Evolutionary conservation across 177 flowering plant genomes (phyloP).

Genomic region (Telopea speciosissima): DNA sequence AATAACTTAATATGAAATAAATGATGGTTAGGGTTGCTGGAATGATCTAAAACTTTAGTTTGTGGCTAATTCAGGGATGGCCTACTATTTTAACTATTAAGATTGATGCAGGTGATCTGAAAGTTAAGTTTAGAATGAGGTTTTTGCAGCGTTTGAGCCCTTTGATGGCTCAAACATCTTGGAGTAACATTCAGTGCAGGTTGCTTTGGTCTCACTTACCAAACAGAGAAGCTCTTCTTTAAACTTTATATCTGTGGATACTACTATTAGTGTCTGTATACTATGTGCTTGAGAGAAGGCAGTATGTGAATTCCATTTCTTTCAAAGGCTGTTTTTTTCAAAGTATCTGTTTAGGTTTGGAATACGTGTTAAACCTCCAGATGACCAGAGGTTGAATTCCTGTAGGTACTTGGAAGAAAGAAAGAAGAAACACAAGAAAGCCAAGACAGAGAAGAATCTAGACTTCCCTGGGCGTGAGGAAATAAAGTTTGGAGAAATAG

Average conservation of each 20-base stretch:
- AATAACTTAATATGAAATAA: too few species aligned
- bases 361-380: not conserved
- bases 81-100: not conserved
- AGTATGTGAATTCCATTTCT: not conserved
- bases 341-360: not conserved
- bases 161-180: not conserved
- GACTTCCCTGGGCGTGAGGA: constrained; percentile 62
- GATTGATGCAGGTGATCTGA: not conserved
- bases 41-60: not conserved
- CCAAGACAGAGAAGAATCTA: constrained; percentile 31
- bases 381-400: not conserved
- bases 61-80: not conserved
- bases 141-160: too few species aligned
- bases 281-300: not conserved
- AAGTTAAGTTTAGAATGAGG: not conserved
- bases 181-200: not conserved
- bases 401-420: constrained; percentile 61
- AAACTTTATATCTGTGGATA: not conserved
- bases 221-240: not conserved
- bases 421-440: constrained; percentile 63
- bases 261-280: not conserved
- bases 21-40: not conserved
- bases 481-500: constrained; percentile 81
- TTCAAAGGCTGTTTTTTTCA: not conserved
- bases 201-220: not conserved